A percentile compares a stretch with the other conserved stretches of the same genome.
Conservation (phyloP, 169 alveolate species). For the Plasmodium inui region DNA sequence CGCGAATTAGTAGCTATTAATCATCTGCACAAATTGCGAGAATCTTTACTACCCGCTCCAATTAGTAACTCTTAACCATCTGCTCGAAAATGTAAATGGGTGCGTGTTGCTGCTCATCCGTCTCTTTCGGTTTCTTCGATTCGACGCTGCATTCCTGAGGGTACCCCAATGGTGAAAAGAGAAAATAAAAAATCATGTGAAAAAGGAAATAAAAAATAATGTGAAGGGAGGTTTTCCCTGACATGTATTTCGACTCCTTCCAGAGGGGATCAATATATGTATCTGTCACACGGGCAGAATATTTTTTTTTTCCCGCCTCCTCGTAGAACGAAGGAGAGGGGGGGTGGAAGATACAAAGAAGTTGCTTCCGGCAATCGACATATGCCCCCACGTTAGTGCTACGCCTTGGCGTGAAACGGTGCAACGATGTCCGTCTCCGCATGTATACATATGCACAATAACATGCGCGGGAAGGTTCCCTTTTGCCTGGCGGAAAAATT, state of each 20-base stretch:
- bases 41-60: not conserved
- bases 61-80: conserved; percentile 63
- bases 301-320: not conserved
- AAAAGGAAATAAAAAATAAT: not conserved
- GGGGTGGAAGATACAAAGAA: not conserved
- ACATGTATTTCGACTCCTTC: not conserved
- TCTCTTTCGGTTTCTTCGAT: not conserved
- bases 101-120: conserved; percentile 11
- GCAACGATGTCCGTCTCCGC: not conserved
- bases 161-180: not conserved
- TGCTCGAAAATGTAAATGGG: conserved; percentile 69
- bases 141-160: conserved; percentile 6
- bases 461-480: not conserved
- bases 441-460: not conserved
- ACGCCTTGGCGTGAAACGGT: not conserved
- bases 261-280: not conserved
- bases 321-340: not conserved
- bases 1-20: conserved; percentile 43
- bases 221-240: not conserved
- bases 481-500: not conserved
- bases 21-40: conserved; percentile 36
- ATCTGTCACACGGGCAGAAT: not conserved
- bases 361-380: not conserved
- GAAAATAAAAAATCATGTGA: conserved; percentile 1
- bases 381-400: not conserved